Percentiles rank a stretch among this genome's conserved stretches.
phyloP scores from a whole-genome alignment of 192 early-diverging fungal genomes.

The Rhizophagus sp. region DNA sequence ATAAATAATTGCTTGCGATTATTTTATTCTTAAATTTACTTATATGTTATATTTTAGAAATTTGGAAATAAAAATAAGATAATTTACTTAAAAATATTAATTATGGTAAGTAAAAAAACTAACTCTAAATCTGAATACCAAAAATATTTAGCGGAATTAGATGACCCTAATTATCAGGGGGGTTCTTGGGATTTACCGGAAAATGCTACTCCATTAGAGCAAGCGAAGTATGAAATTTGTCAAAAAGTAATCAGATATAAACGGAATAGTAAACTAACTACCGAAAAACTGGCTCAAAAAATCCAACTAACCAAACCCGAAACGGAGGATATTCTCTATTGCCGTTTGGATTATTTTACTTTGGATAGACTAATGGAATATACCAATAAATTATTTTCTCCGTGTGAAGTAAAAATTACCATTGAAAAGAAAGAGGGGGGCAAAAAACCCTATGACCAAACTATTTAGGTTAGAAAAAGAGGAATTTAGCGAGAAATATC shows the following conservation, averaged over 20 bases:
- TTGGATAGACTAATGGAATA: neutral
- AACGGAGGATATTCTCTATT: constrained; percentile 6
- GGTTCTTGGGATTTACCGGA: neutral
- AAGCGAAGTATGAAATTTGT: constrained; percentile 10
- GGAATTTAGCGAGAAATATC: no score
- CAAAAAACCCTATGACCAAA: no score
- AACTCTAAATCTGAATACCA: no score
- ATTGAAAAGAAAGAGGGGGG: no score
- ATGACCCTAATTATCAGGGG: neutral
- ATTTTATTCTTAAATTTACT: no score
- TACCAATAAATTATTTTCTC: neutral
- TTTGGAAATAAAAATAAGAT: no score
- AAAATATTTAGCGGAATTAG: neutral
- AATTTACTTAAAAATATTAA: no score
- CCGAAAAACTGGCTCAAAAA: neutral
- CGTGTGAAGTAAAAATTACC: no score
- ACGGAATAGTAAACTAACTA: neutral
- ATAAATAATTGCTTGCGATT: no score
- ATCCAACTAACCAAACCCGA: neutral
- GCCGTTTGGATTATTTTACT: constrained; percentile 7
- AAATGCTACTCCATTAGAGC: neutral
- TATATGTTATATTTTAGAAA: no score
- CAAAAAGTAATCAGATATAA: constrained; percentile 2
- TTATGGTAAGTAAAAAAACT: neutral
- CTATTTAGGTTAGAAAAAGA: no score